Evolutionary conservation across 2,329 filamentous ascomycete genomes (phyloP), one percentile per base, ranked within the genome.

Genomic region (Scedosporium apiospermum): DNA sequence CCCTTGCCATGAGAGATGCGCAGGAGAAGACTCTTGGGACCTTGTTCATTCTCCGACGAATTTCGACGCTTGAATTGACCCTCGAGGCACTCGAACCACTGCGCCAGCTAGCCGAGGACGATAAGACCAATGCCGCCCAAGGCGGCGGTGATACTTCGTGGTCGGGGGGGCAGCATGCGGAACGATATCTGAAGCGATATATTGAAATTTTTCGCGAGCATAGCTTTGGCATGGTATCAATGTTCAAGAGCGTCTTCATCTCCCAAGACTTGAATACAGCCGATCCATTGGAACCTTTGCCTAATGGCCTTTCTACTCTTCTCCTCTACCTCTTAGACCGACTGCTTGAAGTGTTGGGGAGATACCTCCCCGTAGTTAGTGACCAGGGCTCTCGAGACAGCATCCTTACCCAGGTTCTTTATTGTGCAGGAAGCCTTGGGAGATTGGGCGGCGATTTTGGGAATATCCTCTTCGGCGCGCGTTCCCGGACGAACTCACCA

Each of bases 141-240:
- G 27, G 59, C 4, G 21, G 51, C 16, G 26, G 7, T n/a, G 26
- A 16, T n/a, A 26, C 23, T 12, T 46, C 74, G 42, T 89, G 82
- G 83, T 85, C 82, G 2, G 85, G 85, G 1, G 93, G 93, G 0
- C 92, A 96, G 70, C 95, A 98, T 73, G 97, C 93, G 1, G 95
- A 98, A 73, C 84, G 92, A 60, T 99, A 92, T 69, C 78, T 99
- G 53, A 99, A 98, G 74, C 85, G 93, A 58, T 99, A 96, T 74
- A 90, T 99, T 69, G 95, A 99, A 72, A 92, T 99, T 30, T 98
- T 98, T 73, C 89, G 95, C 61, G 95, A 99, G 75, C 95, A 99
- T 74, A 96, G 91, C 71, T 99, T 99, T 73, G 90, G 88, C 53
- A 96, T 98, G 64, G 86, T 98, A 30, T 96, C 91, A 64, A 91